Evolutionary conservation across 768 basidiomycete species (phyloP).

Genomic region (Boletus coccyginus): DNA sequence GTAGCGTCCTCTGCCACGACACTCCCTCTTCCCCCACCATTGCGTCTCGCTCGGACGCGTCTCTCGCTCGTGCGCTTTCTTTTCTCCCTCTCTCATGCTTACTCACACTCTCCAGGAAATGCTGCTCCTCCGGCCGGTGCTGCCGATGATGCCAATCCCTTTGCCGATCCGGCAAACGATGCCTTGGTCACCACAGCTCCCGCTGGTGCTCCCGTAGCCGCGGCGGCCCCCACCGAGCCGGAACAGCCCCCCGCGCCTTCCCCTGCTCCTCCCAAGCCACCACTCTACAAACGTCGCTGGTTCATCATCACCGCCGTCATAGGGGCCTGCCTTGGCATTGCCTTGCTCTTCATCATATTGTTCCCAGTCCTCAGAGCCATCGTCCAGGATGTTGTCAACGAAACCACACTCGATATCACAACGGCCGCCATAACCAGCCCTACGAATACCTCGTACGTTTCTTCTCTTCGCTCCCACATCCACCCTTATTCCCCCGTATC

Average conservation of each 20-base stretch:
- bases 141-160: background rate
- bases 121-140: constrained; percentile 4
- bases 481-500: constrained; percentile 3
- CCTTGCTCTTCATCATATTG: constrained; percentile 61
- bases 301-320: constrained; percentile 61
- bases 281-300: constrained; percentile 60
- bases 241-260: background rate
- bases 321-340: constrained; percentile 51
- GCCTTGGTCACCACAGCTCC: constrained; percentile 7
- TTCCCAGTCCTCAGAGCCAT: constrained; percentile 70
- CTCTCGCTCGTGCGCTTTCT: constrained; percentile 10
- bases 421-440: constrained; percentile 50
- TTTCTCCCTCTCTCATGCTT: too few species aligned
- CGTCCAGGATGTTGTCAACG: constrained; percentile 61
- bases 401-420: constrained; percentile 51
- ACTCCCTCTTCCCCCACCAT: background rate
- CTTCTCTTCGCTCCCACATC: too few species aligned
- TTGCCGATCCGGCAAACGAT: constrained; percentile 11
- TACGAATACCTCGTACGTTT: constrained; percentile 53
- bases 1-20: too few species aligned
- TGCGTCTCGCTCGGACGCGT: constrained; percentile 12
- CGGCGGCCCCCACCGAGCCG: background rate
- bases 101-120: constrained; percentile 9
- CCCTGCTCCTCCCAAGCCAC: constrained; percentile 23
- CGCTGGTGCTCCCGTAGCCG: background rate